These are phyloP conservation scores for Thecaphora thlaspeos DNA, from an alignment of 1,284 basidiomycete genomes.

Conservation along the genomic window DNA sequence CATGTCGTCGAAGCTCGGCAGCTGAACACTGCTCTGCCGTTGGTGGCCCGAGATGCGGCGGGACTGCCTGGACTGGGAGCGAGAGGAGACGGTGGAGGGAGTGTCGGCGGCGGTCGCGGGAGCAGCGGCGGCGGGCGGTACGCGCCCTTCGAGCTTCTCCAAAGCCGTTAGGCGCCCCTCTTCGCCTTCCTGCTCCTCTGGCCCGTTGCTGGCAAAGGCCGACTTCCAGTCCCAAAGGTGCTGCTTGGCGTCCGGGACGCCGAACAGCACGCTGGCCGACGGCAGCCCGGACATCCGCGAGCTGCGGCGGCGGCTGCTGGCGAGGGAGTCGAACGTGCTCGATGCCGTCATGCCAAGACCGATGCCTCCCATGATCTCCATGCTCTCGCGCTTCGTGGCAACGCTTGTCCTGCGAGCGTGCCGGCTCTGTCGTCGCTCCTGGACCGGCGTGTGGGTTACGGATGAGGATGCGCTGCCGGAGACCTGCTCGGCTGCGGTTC, in stretches of 20 bases:
- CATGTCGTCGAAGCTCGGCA: slow-evolving; percentile 47
- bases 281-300: slow-evolving; percentile 40
- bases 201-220: slow-evolving; percentile 19
- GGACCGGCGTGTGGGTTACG: too few species aligned
- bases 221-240: slow-evolving; percentile 28
- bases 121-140: not conserved
- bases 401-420: slow-evolving; percentile 44
- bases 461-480: too few species aligned
- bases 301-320: slow-evolving; percentile 22
- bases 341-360: slow-evolving; percentile 17
- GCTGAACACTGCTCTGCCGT: slow-evolving; percentile 43
- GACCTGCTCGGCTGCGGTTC: not conserved
- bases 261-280: slow-evolving; percentile 41
- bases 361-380: slow-evolving; percentile 53
- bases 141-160: slow-evolving; percentile 48
- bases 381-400: slow-evolving; percentile 46
- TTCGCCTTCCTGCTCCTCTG: slow-evolving; percentile 12
- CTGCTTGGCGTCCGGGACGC: slow-evolving; percentile 10
- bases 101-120: too few species aligned
- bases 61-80: not conserved
- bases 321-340: slow-evolving; percentile 9
- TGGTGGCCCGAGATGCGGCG: slow-evolving; percentile 13
- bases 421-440: slow-evolving; percentile 29
- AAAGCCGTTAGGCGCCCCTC: slow-evolving; percentile 42
- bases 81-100: too few species aligned